Evolutionary conservation across 1,139 yeast species (phyloP).

Genomic region (Saccharomycopsis hybrid): DNA sequence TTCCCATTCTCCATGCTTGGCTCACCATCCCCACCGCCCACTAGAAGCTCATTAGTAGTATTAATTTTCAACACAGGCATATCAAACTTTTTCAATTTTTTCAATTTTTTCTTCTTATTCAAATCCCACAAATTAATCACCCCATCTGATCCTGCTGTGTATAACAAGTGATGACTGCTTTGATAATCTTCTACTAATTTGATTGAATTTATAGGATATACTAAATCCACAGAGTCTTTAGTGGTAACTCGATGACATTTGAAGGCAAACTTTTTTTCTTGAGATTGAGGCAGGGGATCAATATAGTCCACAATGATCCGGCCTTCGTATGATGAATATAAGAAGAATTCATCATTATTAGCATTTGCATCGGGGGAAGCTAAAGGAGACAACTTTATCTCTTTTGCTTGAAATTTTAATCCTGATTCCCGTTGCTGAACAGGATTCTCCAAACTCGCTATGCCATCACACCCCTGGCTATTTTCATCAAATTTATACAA

Average conservation of each 20-base stretch:
- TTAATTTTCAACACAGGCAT: constrained; percentile 47
- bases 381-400: constrained; percentile 33
- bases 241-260: constrained; percentile 61
- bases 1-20: background rate
- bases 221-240: constrained; percentile 47
- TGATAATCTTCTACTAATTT: constrained; percentile 35
- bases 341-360: constrained; percentile 52
- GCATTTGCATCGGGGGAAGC: background rate
- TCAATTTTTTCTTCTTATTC: constrained; percentile 52
- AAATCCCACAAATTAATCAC: constrained; percentile 75
- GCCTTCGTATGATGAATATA: constrained; percentile 80
- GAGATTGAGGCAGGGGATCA: constrained; percentile 43
- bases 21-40: no score
- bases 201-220: constrained; percentile 71
- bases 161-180: constrained; percentile 41
- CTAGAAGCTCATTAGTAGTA: constrained; percentile 24
- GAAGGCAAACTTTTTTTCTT: constrained; percentile 63
- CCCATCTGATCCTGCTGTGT: constrained; percentile 80
- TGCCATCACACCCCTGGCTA: no score
- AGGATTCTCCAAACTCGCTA: constrained; percentile 26
- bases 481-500: constrained; percentile 49
- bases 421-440: constrained; percentile 58
- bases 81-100: constrained; percentile 47
- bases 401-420: constrained; percentile 63
- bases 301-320: constrained; percentile 76